These are phyloP conservation scores for Termitomyces sp. DNA, from an alignment of 768 basidiomycete genomes.

Conservation along the genomic window DNA sequence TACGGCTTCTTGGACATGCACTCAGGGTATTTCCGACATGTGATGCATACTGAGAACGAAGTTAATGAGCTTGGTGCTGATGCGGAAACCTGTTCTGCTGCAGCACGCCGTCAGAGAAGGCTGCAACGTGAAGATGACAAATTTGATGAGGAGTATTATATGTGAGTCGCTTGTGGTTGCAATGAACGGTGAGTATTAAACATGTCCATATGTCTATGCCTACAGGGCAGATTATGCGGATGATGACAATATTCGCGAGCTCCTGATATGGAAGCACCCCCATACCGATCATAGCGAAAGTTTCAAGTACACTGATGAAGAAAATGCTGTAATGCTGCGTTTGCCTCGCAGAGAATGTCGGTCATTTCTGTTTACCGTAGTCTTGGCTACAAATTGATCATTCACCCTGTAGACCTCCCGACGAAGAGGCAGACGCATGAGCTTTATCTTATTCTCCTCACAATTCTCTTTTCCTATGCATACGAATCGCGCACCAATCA, in stretches of 20 bases:
- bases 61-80: conserved; percentile 71
- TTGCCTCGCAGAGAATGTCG: conserved; percentile 51
- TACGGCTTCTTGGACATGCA: conserved; percentile 80
- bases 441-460: conserved; percentile 64
- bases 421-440: conserved; percentile 48
- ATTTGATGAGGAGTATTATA: conserved; percentile 82
- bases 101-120: conserved; percentile 49
- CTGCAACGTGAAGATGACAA: conserved; percentile 64
- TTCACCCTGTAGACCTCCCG: conserved; percentile 46
- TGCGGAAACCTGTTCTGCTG: conserved; percentile 47
- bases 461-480: conserved; percentile 72
- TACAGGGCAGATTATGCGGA: conserved; percentile 77
- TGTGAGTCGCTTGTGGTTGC: conserved; percentile 37
- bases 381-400: background rate
- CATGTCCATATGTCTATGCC: background rate
- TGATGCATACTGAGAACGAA: conserved; percentile 72
- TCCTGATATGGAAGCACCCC: conserved; percentile 64
- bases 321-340: conserved; percentile 60
- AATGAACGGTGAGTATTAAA: background rate
- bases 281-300: conserved; percentile 23
- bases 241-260: conserved; percentile 66
- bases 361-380: conserved; percentile 10
- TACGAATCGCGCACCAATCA: conserved; percentile 79
- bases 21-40: conserved; percentile 70
- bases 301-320: conserved; percentile 63